These are phyloP conservation scores for Amylostereum areolatum DNA, from an alignment of 1,284 basidiomycete species.

Conservation along the genomic window DNA sequence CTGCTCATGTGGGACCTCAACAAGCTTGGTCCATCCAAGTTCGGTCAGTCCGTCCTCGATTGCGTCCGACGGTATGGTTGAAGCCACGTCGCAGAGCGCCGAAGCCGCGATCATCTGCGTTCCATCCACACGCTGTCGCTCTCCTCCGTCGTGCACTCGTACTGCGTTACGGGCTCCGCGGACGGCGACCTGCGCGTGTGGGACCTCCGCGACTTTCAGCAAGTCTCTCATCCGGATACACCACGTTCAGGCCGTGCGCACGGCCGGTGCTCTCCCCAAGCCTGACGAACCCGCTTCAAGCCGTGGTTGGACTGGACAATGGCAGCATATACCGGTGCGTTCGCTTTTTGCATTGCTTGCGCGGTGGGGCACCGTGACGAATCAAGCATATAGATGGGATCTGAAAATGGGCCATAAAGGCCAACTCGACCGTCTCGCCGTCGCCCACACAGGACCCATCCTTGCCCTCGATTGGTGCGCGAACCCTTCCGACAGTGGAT, in stretches of 20 bases:
- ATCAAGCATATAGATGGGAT: slow-evolving; percentile 58
- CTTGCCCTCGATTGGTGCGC: slow-evolving; percentile 75
- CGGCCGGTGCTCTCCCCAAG: slow-evolving; percentile 70
- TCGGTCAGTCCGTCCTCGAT: slow-evolving; percentile 42
- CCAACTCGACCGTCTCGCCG: slow-evolving; percentile 66
- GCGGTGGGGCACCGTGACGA: too few relatives aligned
- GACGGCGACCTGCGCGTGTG: slow-evolving; percentile 81
- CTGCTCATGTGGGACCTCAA: slow-evolving; percentile 82
- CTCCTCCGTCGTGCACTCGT: slow-evolving; percentile 54
- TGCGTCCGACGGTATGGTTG: slow-evolving; percentile 5
- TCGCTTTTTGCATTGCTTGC: not conserved
- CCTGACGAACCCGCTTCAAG: slow-evolving; percentile 58
- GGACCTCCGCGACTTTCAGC: slow-evolving; percentile 72
- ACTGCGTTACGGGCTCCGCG: slow-evolving; percentile 77
- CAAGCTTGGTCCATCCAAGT: slow-evolving; percentile 61
- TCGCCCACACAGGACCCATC: slow-evolving; percentile 75
- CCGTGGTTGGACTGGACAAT: slow-evolving; percentile 76
- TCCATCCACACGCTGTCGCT: slow-evolving; percentile 72
- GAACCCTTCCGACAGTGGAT: slow-evolving; percentile 10
- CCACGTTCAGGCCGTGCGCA: slow-evolving; percentile 66
- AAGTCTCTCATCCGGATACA: slow-evolving; percentile 68
- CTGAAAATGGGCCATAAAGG: slow-evolving; percentile 68
- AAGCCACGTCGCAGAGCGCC: slow-evolving; percentile 44
- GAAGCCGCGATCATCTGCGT: slow-evolving; percentile 68
- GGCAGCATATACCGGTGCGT: slow-evolving; percentile 40